phyloP scores from a whole-genome alignment of 768 basidiomycete genomes.

The Thelephora ganbajun region DNA sequence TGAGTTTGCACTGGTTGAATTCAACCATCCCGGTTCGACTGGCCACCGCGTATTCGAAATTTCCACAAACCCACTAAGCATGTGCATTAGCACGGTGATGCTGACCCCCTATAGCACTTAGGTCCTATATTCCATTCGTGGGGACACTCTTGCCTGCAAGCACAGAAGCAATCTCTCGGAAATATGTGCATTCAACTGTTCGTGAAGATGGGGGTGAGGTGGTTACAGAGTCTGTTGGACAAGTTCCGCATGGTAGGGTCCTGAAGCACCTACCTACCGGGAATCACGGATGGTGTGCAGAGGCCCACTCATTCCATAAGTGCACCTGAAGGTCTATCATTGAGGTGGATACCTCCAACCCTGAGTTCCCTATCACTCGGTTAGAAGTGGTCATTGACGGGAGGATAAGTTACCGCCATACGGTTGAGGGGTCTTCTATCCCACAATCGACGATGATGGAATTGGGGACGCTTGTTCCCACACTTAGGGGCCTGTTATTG shows the following conservation, averaged over 20 bases:
- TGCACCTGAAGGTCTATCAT: constrained; percentile 38
- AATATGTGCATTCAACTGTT: constrained; percentile 13
- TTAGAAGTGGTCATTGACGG: constrained; percentile 54
- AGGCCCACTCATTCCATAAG: not conserved
- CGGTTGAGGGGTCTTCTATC: constrained; percentile 34
- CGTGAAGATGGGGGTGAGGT: constrained; percentile 13
- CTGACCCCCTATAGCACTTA: not conserved
- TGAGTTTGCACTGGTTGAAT: constrained; percentile 65
- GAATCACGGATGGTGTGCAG: constrained; percentile 48
- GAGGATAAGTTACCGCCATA: constrained; percentile 34
- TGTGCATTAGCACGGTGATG: constrained; percentile 14
- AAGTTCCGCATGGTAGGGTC: constrained; percentile 39
- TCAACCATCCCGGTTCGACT: constrained; percentile 23
- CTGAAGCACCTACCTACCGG: constrained; percentile 49
- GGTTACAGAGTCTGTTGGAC: constrained; percentile 14
- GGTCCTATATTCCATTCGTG: constrained; percentile 46
- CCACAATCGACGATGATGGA: constrained; percentile 27
- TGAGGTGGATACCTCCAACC: constrained; percentile 52
- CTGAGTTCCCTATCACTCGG: constrained; percentile 32
- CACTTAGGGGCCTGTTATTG: constrained; percentile 40
- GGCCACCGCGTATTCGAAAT: constrained; percentile 41
- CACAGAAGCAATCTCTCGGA: constrained; percentile 26
- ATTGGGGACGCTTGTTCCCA: constrained; percentile 31
- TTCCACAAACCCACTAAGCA: constrained; percentile 55
- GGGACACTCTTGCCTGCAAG: constrained; percentile 36